Evolutionary conservation across 2,329 filamentous ascomycete species (phyloP).

Genomic region (Phyllosticta citrichinensis): DNA sequence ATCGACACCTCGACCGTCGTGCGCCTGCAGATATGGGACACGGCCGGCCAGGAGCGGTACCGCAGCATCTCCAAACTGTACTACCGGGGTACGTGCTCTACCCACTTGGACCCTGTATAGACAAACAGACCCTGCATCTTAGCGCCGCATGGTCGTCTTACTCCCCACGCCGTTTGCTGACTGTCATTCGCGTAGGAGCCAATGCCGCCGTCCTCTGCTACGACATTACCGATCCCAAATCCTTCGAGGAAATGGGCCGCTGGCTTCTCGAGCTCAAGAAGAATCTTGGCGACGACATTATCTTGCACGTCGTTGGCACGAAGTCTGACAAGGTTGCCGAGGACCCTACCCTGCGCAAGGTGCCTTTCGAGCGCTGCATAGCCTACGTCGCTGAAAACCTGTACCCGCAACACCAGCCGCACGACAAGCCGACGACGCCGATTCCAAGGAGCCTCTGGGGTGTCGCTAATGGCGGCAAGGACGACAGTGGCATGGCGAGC

Average conservation of each 20-base stretch:
- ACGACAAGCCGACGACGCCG: conserved; percentile 12
- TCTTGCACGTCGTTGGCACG: conserved; percentile 86
- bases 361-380: conserved; percentile 92
- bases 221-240: conserved; percentile 77
- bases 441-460: conserved; percentile 16
- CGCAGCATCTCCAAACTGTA: conserved; percentile 90
- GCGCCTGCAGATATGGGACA: conserved; percentile 94
- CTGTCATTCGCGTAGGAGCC: conserved; percentile 46
- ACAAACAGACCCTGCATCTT: conserved; percentile 3
- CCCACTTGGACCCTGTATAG: neutral
- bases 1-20: conserved; percentile 77
- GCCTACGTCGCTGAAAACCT: conserved; percentile 75
- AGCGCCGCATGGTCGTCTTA: neutral
- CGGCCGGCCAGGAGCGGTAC: conserved; percentile 90
- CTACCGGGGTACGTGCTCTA: conserved; percentile 51
- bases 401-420: conserved; percentile 43
- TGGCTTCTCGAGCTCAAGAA: conserved; percentile 80
- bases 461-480: conserved; percentile 20
- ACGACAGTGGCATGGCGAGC: conserved; percentile 33
- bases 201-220: conserved; percentile 93
- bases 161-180: neutral
- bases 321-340: conserved; percentile 71
- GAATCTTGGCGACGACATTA: conserved; percentile 65
- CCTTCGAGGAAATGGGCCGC: conserved; percentile 83
- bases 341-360: conserved; percentile 67